Percentiles rank a stretch among this genome's conserved stretches.
These are phyloP conservation scores for Aquilaria yunnanensis DNA, from an alignment of 345 rosid genomes.

Conservation along the genomic window DNA sequence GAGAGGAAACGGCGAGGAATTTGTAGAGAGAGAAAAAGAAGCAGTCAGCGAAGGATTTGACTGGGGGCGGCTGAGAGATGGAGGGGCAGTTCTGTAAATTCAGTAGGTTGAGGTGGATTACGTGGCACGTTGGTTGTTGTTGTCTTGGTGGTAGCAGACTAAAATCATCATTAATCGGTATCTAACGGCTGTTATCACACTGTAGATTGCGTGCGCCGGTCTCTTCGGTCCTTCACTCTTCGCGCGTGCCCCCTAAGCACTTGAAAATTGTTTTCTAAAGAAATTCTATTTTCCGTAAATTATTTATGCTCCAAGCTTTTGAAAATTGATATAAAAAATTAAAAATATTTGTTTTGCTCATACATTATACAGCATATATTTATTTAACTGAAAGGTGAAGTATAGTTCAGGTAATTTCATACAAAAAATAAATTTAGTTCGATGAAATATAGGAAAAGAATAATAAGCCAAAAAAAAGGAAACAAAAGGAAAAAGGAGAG, in stretches of 20 bases:
- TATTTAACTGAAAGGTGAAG: too few relatives aligned
- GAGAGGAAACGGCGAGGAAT: constrained; percentile 13
- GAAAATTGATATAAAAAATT: too few relatives aligned
- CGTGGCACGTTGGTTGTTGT: constrained; percentile 29
- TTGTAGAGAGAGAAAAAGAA: background rate
- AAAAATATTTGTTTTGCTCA: too few relatives aligned
- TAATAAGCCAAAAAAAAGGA: too few relatives aligned
- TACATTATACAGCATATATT: too few relatives aligned
- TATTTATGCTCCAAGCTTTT: too few relatives aligned
- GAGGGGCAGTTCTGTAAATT: constrained; percentile 1
- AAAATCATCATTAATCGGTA: constrained; percentile 9
- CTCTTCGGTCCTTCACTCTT: background rate
- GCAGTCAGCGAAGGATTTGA: constrained; percentile 36
- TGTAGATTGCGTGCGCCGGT: constrained; percentile 15
- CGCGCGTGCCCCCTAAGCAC: constrained; percentile 9
- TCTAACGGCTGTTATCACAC: constrained; percentile 23
- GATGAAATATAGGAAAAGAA: too few relatives aligned
- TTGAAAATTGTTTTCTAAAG: too few relatives aligned
- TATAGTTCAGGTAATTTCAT: too few relatives aligned
- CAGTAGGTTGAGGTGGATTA: constrained; percentile 14
- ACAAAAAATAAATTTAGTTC: too few relatives aligned
- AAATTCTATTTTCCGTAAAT: too few relatives aligned
- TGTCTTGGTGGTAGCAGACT: constrained; percentile 13
- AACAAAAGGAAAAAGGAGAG: too few relatives aligned
- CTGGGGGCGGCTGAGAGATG: constrained; percentile 31